Evolutionary conservation across 2,329 filamentous ascomycete species (phyloP).

Genomic region (Beauveria scarabaeidicola): DNA sequence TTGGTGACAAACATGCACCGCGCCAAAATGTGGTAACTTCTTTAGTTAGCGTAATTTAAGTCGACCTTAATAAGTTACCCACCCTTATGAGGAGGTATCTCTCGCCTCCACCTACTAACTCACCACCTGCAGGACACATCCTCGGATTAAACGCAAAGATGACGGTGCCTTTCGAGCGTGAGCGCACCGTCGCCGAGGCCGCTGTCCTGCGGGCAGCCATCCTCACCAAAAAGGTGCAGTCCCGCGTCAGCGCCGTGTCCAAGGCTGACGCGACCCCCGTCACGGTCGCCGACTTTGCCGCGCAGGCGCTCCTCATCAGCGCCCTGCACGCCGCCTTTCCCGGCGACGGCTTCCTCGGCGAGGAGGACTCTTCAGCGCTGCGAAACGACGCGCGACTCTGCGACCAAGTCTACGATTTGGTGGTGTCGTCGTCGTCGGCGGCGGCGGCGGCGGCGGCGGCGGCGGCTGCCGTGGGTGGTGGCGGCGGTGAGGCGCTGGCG

Average conservation of each 20-base stretch:
- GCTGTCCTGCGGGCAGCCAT: constrained; percentile 48
- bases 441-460: constrained; percentile 11
- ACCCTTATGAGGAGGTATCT: too few species aligned
- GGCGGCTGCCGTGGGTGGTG: constrained; percentile 7
- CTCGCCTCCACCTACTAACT: background rate
- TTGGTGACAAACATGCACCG: too few species aligned
- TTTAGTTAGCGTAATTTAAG: too few species aligned
- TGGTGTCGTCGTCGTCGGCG: constrained; percentile 22
- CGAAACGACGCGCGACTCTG: constrained; percentile 38
- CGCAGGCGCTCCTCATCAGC: constrained; percentile 52
- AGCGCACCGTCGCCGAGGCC: constrained; percentile 28
- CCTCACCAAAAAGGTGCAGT: constrained; percentile 42
- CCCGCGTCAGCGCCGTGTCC: constrained; percentile 39
- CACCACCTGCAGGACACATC: background rate
- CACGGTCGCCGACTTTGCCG: constrained; percentile 55
- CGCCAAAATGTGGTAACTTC: too few species aligned
- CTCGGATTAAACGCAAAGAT: constrained; percentile 14
- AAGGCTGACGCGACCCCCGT: constrained; percentile 53
- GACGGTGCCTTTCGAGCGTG: constrained; percentile 18
- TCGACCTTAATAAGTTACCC: too few species aligned
- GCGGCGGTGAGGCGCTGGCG: constrained; percentile 19
- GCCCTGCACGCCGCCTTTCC: constrained; percentile 47
- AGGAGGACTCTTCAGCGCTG: constrained; percentile 48
- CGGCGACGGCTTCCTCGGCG: constrained; percentile 49
- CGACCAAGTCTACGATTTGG: constrained; percentile 47